Conservation (phyloP, 495 filamentous ascomycete species). For the Pseudevernia furfuracea region DNA sequence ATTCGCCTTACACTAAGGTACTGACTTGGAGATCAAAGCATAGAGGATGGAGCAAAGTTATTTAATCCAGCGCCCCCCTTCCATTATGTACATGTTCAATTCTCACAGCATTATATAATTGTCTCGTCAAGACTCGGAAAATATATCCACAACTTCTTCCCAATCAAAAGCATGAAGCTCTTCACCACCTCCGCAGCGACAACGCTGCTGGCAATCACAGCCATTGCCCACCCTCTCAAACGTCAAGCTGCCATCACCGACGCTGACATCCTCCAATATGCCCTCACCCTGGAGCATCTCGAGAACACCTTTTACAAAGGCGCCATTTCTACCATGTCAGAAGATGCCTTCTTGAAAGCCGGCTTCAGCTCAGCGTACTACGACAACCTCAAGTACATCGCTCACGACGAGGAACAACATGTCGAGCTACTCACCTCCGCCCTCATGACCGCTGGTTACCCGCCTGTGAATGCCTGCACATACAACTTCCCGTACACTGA, state of each 20-base stretch:
- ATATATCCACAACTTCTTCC: neutral
- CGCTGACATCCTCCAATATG: constrained; percentile 18
- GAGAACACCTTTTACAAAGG: constrained; percentile 42
- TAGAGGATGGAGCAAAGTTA: neutral
- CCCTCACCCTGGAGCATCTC: constrained; percentile 31
- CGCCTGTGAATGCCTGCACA: constrained; percentile 43
- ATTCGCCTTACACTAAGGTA: neutral
- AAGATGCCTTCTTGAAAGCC: constrained; percentile 42
- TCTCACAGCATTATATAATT: too few relatives aligned
- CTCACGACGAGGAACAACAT: constrained; percentile 47
- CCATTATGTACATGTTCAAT: too few relatives aligned
- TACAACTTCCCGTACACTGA: constrained; percentile 49
- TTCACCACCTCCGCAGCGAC: constrained; percentile 1
- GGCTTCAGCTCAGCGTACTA: constrained; percentile 43
- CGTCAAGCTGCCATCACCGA: constrained; percentile 13
- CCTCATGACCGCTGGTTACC: constrained; percentile 37
- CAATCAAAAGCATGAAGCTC: constrained; percentile 9
- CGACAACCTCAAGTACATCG: constrained; percentile 42
- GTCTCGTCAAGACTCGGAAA: neutral
- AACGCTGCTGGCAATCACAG: constrained; percentile 6
- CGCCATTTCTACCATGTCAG: constrained; percentile 45
- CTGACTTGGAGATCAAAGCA: neutral
- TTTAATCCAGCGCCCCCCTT: neutral
- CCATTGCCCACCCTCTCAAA: constrained; percentile 6
- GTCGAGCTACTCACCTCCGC: constrained; percentile 46